These are phyloP conservation scores for Aspergillus uvarum DNA, from an alignment of 2,329 filamentous ascomycete species.

Conservation along the genomic window DNA sequence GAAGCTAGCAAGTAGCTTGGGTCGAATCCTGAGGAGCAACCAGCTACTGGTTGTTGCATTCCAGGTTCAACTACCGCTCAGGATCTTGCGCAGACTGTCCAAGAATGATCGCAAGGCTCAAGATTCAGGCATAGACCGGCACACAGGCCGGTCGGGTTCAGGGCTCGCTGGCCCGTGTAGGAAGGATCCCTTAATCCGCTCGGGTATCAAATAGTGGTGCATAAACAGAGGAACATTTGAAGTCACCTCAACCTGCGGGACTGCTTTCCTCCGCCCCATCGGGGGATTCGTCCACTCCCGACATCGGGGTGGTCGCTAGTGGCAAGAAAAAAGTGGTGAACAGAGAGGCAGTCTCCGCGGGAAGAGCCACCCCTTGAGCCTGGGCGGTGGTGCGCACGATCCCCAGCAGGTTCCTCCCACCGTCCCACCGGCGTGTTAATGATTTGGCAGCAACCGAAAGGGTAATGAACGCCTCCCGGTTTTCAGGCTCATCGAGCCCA, in stretches of 20 bases:
- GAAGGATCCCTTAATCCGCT: not conserved
- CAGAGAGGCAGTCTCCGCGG: constrained; percentile 22
- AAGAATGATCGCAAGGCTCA: not conserved
- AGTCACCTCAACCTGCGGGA: not conserved
- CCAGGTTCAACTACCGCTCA: not conserved
- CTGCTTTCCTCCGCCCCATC: not conserved
- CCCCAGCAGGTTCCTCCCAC: constrained; percentile 6
- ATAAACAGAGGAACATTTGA: not conserved
- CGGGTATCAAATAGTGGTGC: not conserved
- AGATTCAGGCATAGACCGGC: not conserved
- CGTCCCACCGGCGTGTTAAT: constrained; percentile 26
- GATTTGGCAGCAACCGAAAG: constrained; percentile 25
- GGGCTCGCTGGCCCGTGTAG: not conserved
- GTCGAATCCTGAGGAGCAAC: not conserved
- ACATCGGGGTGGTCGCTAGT: not conserved
- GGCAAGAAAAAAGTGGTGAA: constrained; percentile 13
- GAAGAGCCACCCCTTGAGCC: constrained; percentile 20
- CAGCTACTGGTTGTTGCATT: not conserved
- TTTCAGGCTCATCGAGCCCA: constrained; percentile 21
- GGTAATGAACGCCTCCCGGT: constrained; percentile 27
- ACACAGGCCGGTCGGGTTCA: not conserved
- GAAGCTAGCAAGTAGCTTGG: not conserved
- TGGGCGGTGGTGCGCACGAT: constrained; percentile 23
- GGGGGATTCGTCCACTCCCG: not conserved
- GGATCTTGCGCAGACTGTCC: not conserved